Conservation (phyloP, 768 basidiomycete genomes). For the Lactifluus rugatus region DNA sequence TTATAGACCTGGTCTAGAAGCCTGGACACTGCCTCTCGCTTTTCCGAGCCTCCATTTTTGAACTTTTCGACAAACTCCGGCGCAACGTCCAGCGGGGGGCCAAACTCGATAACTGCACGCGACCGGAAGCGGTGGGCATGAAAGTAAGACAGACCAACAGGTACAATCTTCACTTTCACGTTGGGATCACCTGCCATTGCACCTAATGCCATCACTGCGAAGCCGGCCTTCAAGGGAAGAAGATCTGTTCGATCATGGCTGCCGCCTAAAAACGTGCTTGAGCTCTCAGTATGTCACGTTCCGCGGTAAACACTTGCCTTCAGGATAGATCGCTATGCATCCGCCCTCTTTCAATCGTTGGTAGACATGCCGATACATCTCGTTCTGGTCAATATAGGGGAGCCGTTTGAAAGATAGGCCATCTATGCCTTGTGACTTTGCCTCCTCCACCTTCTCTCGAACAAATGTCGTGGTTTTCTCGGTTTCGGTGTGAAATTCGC, state of each 20-base stretch:
- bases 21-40: constrained; percentile 82
- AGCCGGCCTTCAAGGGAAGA: constrained; percentile 93
- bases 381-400: constrained; percentile 86
- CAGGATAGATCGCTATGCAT: constrained; percentile 95
- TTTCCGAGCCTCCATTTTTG: constrained; percentile 75
- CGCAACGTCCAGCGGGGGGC: constrained; percentile 80
- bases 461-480: constrained; percentile 60
- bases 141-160: constrained; percentile 36
- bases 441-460: constrained; percentile 57
- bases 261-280: constrained; percentile 53
- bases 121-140: constrained; percentile 73
- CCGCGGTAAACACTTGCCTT: constrained; percentile 46
- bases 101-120: constrained; percentile 95
- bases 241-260: constrained; percentile 97
- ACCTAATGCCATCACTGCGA: constrained; percentile 95
- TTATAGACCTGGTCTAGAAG: constrained; percentile 88
- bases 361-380: constrained; percentile 93
- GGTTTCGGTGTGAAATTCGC: constrained; percentile 75
- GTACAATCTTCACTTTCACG: constrained; percentile 82
- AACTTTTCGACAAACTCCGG: constrained; percentile 80
- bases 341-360: constrained; percentile 76
- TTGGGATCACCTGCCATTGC: constrained; percentile 88
- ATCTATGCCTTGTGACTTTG: constrained; percentile 41
- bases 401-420: constrained; percentile 77
- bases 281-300: constrained; percentile 9